Conservation (phyloP, 2,329 filamentous ascomycete genomes). For the Trichoderma lentiforme region DNA sequence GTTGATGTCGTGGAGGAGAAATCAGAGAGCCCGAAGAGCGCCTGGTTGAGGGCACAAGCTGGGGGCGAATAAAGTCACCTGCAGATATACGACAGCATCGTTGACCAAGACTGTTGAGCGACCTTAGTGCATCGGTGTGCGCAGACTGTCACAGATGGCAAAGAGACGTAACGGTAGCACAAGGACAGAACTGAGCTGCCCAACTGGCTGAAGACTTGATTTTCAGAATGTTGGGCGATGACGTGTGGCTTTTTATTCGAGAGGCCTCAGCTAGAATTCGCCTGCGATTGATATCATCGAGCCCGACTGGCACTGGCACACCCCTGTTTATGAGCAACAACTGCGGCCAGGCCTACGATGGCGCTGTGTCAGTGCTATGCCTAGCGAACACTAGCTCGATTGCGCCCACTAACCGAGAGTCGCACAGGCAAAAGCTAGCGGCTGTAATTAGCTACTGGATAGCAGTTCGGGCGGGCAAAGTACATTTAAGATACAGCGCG, state of each 20-base stretch:
- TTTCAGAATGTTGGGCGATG: not conserved
- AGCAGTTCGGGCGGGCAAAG: not conserved
- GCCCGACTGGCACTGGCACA: not conserved
- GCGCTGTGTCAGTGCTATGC: not conserved
- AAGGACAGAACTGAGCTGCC: not conserved
- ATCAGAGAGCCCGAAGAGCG: not conserved
- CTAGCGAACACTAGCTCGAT: not conserved
- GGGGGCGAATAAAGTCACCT: conserved; percentile 2
- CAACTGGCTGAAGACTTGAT: not conserved
- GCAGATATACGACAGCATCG: not conserved
- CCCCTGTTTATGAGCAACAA: not conserved
- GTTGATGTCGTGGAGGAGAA: not conserved
- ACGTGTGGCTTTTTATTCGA: conserved; percentile 1
- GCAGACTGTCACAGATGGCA: not conserved
- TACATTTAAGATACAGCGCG: not conserved
- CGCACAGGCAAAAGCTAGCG: not conserved
- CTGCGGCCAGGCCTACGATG: too few relatives aligned
- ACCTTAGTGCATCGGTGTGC: not conserved
- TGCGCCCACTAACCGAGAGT: not conserved
- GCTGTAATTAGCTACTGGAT: not conserved
- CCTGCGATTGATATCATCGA: conserved; percentile 14
- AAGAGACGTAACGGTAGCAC: not conserved
- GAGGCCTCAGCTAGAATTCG: not conserved
- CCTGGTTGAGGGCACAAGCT: not conserved
- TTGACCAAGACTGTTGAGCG: not conserved